Evolutionary conservation across 1,284 basidiomycete species (phyloP).

Genomic region (Ganoderma meredithae): DNA sequence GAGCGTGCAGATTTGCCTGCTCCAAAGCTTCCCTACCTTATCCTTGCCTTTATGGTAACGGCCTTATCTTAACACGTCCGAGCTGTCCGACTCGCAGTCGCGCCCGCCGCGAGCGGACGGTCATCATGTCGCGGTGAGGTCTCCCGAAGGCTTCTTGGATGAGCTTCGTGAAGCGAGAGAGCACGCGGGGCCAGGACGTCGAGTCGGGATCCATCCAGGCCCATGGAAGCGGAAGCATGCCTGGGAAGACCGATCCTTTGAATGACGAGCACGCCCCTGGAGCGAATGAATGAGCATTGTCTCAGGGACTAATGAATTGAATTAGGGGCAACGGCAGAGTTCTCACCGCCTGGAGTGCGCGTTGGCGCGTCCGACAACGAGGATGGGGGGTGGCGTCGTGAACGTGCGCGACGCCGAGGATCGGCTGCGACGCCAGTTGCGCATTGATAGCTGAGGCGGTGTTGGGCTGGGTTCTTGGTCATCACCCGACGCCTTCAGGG

Average conservation of each 20-base stretch:
- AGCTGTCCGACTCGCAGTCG: background rate
- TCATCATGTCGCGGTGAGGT: background rate
- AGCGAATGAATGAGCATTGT: background rate
- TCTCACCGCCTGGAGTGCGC: background rate
- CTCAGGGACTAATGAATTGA: slow-evolving; percentile 6
- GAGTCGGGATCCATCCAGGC: slow-evolving; percentile 13
- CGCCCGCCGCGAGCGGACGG: background rate
- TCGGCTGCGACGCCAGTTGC: background rate
- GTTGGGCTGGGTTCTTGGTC: background rate
- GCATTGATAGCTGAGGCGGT: background rate
- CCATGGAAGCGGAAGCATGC: background rate
- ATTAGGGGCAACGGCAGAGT: background rate
- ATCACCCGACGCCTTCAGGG: background rate
- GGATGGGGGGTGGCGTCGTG: background rate
- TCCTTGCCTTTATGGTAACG: background rate
- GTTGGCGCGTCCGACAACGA: background rate
- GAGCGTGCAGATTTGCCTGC: background rate
- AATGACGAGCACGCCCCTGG: background rate
- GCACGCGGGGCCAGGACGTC: slow-evolving; percentile 1
- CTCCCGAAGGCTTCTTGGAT: background rate
- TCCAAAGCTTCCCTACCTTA: background rate
- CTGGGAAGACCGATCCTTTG: slow-evolving; percentile 7
- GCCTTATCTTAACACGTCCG: background rate
- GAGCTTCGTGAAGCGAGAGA: background rate
- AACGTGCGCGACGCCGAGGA: background rate